These are phyloP conservation scores for Clitopilus hobsonii DNA, from an alignment of 768 basidiomycete species.

Conservation along the genomic window DNA sequence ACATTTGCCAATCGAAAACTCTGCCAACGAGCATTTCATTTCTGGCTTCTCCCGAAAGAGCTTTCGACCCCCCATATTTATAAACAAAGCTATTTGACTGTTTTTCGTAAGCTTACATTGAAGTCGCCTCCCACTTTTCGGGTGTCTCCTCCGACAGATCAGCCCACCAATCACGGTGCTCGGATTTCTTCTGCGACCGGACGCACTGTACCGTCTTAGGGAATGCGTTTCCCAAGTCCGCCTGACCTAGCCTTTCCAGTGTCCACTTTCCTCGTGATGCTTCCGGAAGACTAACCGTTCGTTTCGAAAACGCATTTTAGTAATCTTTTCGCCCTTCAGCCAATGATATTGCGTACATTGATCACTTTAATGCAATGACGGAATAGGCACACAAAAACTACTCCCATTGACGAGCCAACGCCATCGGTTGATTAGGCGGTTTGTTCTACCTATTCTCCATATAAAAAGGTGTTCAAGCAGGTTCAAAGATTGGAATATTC, in stretches of 20 bases:
- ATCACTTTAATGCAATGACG: not conserved
- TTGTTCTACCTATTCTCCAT: no score
- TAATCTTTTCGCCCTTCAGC: not conserved
- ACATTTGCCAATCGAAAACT: no score
- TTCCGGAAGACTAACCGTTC: not conserved
- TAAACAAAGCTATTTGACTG: no score
- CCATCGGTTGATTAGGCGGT: no score
- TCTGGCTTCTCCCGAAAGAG: no score
- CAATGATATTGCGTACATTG: not conserved
- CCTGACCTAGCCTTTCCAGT: no score
- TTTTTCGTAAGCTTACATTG: no score
- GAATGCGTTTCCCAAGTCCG: no score
- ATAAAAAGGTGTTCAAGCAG: not conserved
- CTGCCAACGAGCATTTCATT: no score
- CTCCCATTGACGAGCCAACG: no score
- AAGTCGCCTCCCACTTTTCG: conserved; percentile 7
- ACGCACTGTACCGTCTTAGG: not conserved
- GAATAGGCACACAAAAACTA: not conserved
- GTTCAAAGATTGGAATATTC: not conserved
- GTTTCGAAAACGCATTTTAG: not conserved
- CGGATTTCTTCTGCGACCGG: no score
- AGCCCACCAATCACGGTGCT: not conserved
- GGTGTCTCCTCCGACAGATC: not conserved
- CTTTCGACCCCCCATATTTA: no score
- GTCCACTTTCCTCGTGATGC: not conserved